phyloP scores from a whole-genome alignment of 2,329 filamentous ascomycete genomes.

The Septoria linicola region DNA sequence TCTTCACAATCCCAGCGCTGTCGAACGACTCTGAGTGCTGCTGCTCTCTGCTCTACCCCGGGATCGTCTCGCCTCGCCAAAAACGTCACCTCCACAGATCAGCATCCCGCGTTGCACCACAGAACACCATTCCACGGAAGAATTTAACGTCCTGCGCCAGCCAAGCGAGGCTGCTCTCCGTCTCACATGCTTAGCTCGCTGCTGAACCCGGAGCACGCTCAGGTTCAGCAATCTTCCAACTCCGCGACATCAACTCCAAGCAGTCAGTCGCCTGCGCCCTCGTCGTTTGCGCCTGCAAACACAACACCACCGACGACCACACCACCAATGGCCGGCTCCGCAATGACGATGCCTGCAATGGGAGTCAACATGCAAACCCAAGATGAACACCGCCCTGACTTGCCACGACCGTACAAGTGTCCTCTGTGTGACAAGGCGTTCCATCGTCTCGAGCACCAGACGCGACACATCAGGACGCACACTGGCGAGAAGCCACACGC shows the following conservation, averaged over 20 bases:
- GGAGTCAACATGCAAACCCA: conserved; percentile 63
- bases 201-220: conserved; percentile 33
- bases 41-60: not conserved
- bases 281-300: conserved; percentile 6
- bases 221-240: conserved; percentile 23
- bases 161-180: conserved; percentile 13
- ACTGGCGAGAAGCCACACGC: conserved; percentile 98
- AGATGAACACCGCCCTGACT: conserved; percentile 70
- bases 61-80: conserved; percentile 1
- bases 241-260: conserved; percentile 8
- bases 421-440: conserved; percentile 98
- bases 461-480: conserved; percentile 88
- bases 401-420: conserved; percentile 97
- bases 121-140: conserved; percentile 4
- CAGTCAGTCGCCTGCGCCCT: conserved; percentile 9
- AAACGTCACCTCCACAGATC: conserved; percentile 13
- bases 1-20: not conserved
- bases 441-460: conserved; percentile 94
- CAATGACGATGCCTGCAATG: conserved; percentile 47
- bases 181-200: conserved; percentile 36
- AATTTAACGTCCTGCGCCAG: conserved; percentile 6
- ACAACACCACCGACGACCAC: conserved; percentile 13
- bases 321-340: conserved; percentile 43
- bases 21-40: not conserved
- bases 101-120: conserved; percentile 11